phyloP scores from a whole-genome alignment of 495 filamentous ascomycete genomes.

The Alectoria sarmentosa region DNA sequence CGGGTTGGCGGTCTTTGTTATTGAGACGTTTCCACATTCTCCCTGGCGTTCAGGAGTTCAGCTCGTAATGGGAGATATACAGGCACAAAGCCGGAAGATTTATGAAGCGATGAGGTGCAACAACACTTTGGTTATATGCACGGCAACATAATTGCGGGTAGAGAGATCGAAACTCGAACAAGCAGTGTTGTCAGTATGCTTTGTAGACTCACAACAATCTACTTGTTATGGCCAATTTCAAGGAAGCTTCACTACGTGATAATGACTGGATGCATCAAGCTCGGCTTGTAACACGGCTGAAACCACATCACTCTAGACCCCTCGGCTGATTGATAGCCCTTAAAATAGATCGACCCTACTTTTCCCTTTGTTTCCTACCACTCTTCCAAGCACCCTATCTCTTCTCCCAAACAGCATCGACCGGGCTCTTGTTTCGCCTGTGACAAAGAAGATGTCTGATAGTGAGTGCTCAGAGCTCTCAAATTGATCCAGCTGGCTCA shows the following conservation, averaged over 20 bases:
- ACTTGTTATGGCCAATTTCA: background rate
- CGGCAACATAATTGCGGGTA: background rate
- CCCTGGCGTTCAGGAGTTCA: background rate
- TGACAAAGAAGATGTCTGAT: constrained; percentile 18
- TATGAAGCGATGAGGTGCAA: background rate
- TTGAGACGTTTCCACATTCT: constrained; percentile 27
- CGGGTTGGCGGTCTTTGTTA: constrained; percentile 21
- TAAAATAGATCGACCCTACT: constrained; percentile 1
- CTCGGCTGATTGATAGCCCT: background rate
- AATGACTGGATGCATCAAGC: background rate
- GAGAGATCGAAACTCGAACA: background rate
- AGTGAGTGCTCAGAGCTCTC: constrained; percentile 16
- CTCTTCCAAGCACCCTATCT: background rate
- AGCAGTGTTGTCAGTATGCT: background rate
- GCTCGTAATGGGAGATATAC: background rate
- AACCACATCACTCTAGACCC: constrained; percentile 14
- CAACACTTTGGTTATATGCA: background rate
- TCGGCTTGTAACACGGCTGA: constrained; percentile 8
- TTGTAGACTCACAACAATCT: background rate
- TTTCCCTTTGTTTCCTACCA: background rate
- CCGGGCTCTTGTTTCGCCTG: background rate
- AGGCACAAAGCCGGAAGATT: background rate
- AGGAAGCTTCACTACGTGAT: background rate
- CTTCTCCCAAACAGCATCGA: background rate
- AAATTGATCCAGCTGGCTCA: background rate